Conservation (phyloP, 2,329 filamentous ascomycete genomes). For the Aspergillus aculeatus region DNA sequence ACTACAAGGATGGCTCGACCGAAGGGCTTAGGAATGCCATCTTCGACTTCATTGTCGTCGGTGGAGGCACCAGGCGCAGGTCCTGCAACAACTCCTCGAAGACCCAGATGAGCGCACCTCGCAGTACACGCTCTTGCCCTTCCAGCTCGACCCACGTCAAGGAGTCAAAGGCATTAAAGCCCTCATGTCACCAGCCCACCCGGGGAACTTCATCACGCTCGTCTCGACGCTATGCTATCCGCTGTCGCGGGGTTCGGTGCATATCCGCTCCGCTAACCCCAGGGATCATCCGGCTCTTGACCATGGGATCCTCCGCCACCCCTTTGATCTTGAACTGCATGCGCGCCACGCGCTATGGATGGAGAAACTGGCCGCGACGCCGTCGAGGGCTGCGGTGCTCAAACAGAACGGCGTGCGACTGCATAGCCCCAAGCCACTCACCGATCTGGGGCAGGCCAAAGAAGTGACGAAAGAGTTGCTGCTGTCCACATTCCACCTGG, state of each 20-base stretch:
- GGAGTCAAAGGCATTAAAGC: no score
- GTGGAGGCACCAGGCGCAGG: neutral
- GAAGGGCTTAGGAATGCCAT: no score
- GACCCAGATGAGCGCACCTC: neutral
- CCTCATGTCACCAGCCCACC: no score
- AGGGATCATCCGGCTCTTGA: slow-evolving; percentile 43
- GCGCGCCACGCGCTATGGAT: slow-evolving; percentile 25
- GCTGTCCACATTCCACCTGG: slow-evolving; percentile 28
- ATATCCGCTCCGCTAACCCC: slow-evolving; percentile 32
- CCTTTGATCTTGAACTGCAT: slow-evolving; percentile 45
- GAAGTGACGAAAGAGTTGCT: slow-evolving; percentile 21
- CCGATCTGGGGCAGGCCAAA: slow-evolving; percentile 14
- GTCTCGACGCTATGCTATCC: slow-evolving; percentile 27
- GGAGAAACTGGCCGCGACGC: slow-evolving; percentile 20
- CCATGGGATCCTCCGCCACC: slow-evolving; percentile 45
- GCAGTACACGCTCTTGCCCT: no score
- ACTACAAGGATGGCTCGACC: no score
- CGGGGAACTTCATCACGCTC: no score
- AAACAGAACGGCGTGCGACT: slow-evolving; percentile 10
- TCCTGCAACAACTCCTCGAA: slow-evolving; percentile 12
- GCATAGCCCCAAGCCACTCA: neutral
- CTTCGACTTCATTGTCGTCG: no score
- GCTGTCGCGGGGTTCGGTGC: slow-evolving; percentile 32
- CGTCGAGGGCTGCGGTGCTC: slow-evolving; percentile 16
- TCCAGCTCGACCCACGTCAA: no score